Evolutionary conservation across 495 filamentous ascomycete species (phyloP).

Genomic region (Xylaria telfairii): DNA sequence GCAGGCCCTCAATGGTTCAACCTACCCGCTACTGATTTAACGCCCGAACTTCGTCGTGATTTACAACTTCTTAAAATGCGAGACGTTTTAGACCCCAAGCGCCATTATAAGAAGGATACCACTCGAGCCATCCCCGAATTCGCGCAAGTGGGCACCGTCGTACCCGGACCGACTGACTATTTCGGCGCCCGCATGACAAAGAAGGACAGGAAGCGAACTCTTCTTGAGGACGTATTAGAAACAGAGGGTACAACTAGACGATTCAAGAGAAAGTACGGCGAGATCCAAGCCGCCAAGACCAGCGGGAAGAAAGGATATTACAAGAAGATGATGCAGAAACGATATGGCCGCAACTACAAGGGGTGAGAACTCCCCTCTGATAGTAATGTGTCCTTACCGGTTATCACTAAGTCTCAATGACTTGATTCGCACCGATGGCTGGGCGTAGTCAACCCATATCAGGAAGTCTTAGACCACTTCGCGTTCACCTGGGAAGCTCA

Average conservation of each 20-base stretch:
- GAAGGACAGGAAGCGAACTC: slow-evolving; percentile 86
- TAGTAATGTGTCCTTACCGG: not conserved
- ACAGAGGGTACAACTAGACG: slow-evolving; percentile 51
- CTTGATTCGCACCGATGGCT: not conserved
- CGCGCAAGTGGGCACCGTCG: slow-evolving; percentile 85
- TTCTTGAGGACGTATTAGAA: slow-evolving; percentile 86
- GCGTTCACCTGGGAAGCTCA: not conserved
- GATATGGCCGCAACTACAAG: slow-evolving; percentile 38
- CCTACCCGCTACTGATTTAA: slow-evolving; percentile 81
- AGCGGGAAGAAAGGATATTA: slow-evolving; percentile 43
- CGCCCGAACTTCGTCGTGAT: slow-evolving; percentile 84
- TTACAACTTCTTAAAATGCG: slow-evolving; percentile 88
- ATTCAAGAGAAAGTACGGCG: slow-evolving; percentile 44
- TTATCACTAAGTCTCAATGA: not conserved
- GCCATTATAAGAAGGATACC: slow-evolving; percentile 84
- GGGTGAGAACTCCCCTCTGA: slow-evolving; percentile 18
- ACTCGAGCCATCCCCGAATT: slow-evolving; percentile 75
- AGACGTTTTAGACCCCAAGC: slow-evolving; percentile 83
- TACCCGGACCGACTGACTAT: slow-evolving; percentile 89
- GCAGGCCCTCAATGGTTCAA: slow-evolving; percentile 76
- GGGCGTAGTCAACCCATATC: not conserved
- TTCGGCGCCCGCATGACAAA: slow-evolving; percentile 78
- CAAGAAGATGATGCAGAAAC: slow-evolving; percentile 41
- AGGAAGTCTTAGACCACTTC: not conserved
- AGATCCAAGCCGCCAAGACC: slow-evolving; percentile 39